phyloP scores from a whole-genome alignment of 805 yeast genomes.

The Alloascoidea africana region DNA sequence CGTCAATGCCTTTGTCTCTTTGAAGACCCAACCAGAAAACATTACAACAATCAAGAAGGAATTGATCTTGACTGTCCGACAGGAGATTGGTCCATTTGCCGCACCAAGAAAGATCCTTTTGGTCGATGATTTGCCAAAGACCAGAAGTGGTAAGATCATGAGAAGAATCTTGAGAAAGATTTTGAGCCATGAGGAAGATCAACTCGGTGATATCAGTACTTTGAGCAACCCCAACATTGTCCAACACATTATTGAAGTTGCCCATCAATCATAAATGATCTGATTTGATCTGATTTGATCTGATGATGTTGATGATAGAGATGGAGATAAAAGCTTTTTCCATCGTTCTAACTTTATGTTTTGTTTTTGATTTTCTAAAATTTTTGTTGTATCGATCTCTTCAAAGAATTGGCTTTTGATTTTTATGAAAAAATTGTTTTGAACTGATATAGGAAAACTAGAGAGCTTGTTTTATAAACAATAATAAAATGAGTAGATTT shows the following conservation, averaged over 20 bases:
- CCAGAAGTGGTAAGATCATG: slow-evolving; percentile 97
- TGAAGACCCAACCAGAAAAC: slow-evolving; percentile 21
- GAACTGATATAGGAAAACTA: too few relatives aligned
- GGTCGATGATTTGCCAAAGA: slow-evolving; percentile 91
- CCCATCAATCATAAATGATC: too few relatives aligned
- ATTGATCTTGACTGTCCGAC: slow-evolving; percentile 79
- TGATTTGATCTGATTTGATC: too few relatives aligned
- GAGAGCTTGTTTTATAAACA: too few relatives aligned
- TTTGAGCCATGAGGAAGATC: slow-evolving; percentile 82
- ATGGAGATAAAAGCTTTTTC: too few relatives aligned
- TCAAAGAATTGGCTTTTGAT: too few relatives aligned
- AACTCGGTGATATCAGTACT: slow-evolving; percentile 85
- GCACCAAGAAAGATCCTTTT: slow-evolving; percentile 81
- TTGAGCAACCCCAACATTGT: slow-evolving; percentile 79
- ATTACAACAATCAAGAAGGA: slow-evolving; percentile 37
- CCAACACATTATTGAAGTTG: slow-evolving; percentile 57
- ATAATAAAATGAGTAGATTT: too few relatives aligned
- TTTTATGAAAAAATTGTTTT: too few relatives aligned
- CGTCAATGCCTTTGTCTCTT: slow-evolving; percentile 83
- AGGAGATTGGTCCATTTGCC: slow-evolving; percentile 85
- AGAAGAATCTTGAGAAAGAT: slow-evolving; percentile 93
- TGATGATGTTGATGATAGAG: too few relatives aligned
- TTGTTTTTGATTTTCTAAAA: too few relatives aligned
- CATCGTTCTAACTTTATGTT: too few relatives aligned
- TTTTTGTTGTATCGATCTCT: too few relatives aligned